Base-by-base conservation (phyloP, 1,284 basidiomycete species). In the Apiotrichum domesticum region DNA sequence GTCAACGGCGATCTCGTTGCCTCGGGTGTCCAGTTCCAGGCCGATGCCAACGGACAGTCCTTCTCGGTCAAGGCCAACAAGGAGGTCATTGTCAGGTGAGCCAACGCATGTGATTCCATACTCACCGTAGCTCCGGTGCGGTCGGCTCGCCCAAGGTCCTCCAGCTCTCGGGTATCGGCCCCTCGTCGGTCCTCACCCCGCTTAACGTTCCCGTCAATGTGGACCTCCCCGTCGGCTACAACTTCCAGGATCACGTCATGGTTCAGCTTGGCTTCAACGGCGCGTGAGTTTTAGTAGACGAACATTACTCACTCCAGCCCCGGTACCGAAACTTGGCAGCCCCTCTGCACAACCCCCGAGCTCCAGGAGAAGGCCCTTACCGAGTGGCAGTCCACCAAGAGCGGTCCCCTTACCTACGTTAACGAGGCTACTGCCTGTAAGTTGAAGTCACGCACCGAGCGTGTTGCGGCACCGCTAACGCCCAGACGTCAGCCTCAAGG, bases 21-120 rank as follows among this genome's bases (percentile, higher is more conserved):
- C 10, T 80, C 79, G 9, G 81, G 81, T 4, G 82, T 86, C 10
- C 78, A 81, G 63, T 88, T 81, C 71, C 80, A 81, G n/a, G 67
- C 74, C 0, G 61, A 66, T 8, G 59, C 69, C 3, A 69, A 63
- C 32, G 76, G 65, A 11, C 54, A 73, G 4, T 10, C 46, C 11
- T 43, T 33, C 44, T 14, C 35, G 5, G 56, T 58, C 44, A 51
- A 51, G 34, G 56, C 52, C 35, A 58, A 49, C 34, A 46, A 54
- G 47, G 56, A 58, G 48, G 56, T 58, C 33, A 58, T 58, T n/a
- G 40, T 58, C 32, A 11, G 33, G 45, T 46, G 11, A 5, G 49
- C 13, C 14, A n/a, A 21, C 21, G 21, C 21, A 21, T 21, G 21
- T 21, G 21, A 21, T 21, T 21, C 21, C 21, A 21, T 21, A 21